Percentiles rank a stretch among this genome's conserved stretches.
Conservation (phyloP, 139 green algal genomes). For the Chlorella sp. region DNA sequence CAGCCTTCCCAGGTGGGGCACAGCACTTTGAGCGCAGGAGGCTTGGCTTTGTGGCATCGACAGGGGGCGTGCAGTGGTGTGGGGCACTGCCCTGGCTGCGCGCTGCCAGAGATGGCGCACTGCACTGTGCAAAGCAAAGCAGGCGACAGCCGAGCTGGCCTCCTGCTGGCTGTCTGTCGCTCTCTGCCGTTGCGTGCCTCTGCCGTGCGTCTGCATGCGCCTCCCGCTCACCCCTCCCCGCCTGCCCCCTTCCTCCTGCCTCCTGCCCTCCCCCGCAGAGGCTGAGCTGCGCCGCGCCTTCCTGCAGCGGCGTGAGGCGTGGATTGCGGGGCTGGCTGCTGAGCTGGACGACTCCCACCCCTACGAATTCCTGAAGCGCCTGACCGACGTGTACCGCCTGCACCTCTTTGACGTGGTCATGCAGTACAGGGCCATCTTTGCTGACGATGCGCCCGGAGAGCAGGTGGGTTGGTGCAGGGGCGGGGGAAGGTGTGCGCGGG, state of each 20-base stretch:
- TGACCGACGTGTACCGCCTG: slow-evolving; percentile 96
- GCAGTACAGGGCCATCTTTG: slow-evolving; percentile 98
- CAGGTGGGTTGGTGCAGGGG: background rate
- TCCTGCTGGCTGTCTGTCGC: no score
- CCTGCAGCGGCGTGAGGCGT: slow-evolving; percentile 79
- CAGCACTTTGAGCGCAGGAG: background rate
- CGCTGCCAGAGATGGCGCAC: background rate
- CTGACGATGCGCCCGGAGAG: slow-evolving; percentile 60
- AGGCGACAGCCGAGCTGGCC: background rate
- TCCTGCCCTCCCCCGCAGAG: slow-evolving; percentile 18
- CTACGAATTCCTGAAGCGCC: slow-evolving; percentile 89
- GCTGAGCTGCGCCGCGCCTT: slow-evolving; percentile 87
- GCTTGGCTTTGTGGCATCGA: no score
- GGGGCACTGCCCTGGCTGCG: background rate
- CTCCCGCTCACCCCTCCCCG: background rate
- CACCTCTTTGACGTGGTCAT: slow-evolving; percentile 99
- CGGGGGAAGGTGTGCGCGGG: no score
- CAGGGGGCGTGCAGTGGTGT: no score
- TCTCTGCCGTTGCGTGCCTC: background rate
- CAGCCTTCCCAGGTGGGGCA: slow-evolving; percentile 65
- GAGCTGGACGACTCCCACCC: slow-evolving; percentile 80
- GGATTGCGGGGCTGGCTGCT: slow-evolving; percentile 73
- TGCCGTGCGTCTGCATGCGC: background rate
- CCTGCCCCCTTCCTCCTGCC: background rate
- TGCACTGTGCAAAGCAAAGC: background rate